Conservation (phyloP, 1,139 yeast genomes). For the Wickerhamiella infanticola region DNA sequence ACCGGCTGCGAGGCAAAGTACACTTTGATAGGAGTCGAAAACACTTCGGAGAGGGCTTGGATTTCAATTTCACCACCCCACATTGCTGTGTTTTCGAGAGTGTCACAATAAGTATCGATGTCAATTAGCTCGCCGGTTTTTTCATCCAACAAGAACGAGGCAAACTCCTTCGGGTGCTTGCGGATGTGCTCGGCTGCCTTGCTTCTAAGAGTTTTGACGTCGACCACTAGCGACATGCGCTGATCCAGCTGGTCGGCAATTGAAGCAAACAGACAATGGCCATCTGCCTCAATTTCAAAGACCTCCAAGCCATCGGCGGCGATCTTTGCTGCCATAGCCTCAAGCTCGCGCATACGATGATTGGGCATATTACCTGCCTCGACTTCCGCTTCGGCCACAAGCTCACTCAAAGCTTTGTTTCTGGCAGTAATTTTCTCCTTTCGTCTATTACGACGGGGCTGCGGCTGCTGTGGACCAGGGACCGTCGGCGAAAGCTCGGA, state of each 20-base stretch:
- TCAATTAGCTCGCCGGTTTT: slow-evolving; percentile 45
- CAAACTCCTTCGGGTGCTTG: slow-evolving; percentile 48
- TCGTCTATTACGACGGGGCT: slow-evolving; percentile 54
- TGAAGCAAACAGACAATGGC: slow-evolving; percentile 84
- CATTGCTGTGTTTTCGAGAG: slow-evolving; percentile 57
- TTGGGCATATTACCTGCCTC: slow-evolving; percentile 61
- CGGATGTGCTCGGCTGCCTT: slow-evolving; percentile 54
- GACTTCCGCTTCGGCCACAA: slow-evolving; percentile 49
- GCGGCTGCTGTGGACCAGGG: slow-evolving; percentile 7
- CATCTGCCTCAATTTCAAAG: slow-evolving; percentile 62
- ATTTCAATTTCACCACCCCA: slow-evolving; percentile 98
- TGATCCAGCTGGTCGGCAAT: slow-evolving; percentile 55
- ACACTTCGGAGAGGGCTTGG: slow-evolving; percentile 55
- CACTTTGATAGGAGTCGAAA: slow-evolving; percentile 56
- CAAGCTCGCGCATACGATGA: slow-evolving; percentile 53
- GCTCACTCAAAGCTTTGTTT: slow-evolving; percentile 48
- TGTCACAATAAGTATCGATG: slow-evolving; percentile 51
- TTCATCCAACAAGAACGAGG: slow-evolving; percentile 76
- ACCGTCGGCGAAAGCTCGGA: slow-evolving; percentile 2
- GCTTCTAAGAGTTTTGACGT: slow-evolving; percentile 42
- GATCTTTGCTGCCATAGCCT: slow-evolving; percentile 42
- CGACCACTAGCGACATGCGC: slow-evolving; percentile 32
- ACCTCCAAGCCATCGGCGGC: slow-evolving; percentile 33
- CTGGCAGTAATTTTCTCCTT: slow-evolving; percentile 69
- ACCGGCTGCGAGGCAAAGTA: slow-evolving; percentile 62